phyloP scores from a whole-genome alignment of 768 basidiomycete species.

The Suillus weaverae region DNA sequence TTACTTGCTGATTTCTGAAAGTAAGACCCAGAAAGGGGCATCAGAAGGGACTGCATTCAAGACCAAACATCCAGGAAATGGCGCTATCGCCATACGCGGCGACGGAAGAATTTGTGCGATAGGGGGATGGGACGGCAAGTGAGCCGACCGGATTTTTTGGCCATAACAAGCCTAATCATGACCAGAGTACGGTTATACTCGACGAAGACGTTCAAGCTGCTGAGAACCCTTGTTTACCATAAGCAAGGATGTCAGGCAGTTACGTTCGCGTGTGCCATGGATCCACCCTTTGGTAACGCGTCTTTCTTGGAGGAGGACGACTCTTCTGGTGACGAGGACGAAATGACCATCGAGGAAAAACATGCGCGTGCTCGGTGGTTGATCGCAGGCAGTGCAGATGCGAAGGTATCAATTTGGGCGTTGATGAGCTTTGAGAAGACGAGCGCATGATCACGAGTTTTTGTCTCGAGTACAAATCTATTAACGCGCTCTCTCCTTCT shows the following conservation, averaged over 20 bases:
- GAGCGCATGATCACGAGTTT: background rate
- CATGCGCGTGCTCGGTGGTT: slow-evolving; percentile 59
- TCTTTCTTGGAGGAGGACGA: slow-evolving; percentile 34
- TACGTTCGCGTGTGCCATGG: slow-evolving; percentile 55
- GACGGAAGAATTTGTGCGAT: slow-evolving; percentile 81
- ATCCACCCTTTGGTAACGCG: background rate
- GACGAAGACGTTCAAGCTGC: slow-evolving; percentile 72
- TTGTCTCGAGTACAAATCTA: background rate
- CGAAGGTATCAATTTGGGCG: slow-evolving; percentile 70
- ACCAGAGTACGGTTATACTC: slow-evolving; percentile 80
- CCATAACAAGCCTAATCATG: no score
- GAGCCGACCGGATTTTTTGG: slow-evolving; percentile 27
- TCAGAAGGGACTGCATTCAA: slow-evolving; percentile 38
- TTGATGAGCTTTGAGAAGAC: slow-evolving; percentile 50
- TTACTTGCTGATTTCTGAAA: background rate
- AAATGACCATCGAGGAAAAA: slow-evolving; percentile 46
- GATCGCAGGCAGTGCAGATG: slow-evolving; percentile 64
- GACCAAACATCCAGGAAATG: slow-evolving; percentile 81
- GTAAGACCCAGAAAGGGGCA: slow-evolving; percentile 18
- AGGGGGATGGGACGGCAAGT: slow-evolving; percentile 96
- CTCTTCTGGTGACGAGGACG: slow-evolving; percentile 45
- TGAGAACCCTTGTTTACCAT: slow-evolving; percentile 85
- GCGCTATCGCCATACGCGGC: slow-evolving; percentile 65
- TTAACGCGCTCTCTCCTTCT: no score
- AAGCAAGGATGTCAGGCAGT: slow-evolving; percentile 73